Base-by-base conservation (phyloP, 805 yeast genomes). In the Zygosaccharomyces gambellarensis region DNA sequence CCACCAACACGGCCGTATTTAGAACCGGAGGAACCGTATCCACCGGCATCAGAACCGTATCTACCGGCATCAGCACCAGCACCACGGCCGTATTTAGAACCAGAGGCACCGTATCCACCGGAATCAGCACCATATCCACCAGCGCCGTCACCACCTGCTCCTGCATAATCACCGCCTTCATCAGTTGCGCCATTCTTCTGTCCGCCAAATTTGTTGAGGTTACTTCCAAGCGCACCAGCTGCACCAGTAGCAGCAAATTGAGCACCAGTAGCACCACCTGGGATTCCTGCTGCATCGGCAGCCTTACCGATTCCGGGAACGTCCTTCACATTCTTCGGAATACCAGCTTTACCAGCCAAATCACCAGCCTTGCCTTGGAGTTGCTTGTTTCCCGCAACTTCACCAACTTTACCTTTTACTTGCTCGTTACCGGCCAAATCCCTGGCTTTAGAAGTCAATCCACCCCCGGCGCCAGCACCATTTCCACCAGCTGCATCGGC, bases 251-350 rank as follows among this genome's bases (percentile, higher is more conserved):
- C 56, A 36, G 39, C 45, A 30, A 29, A 8, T 6, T 25, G 28
- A 6, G 45, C 27, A 22, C 45, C 36, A 9, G 34, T 23, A n/a
- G 54, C 54, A 51, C 54, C 51, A n/a, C 54, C 55, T 27, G 57
- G 57, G 38, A 51, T 46, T 12, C 46, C 48, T 5, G 36, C 44
- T 9, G 27, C 27, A 7, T 45, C 21, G 1, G 47, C 39, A 14
- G n/a, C 39, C 22, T 36, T 45, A n/a, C 21, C 23, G 36, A 22
- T 36, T 4, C 36, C 36, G n/a, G 36, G 36, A 42, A 28, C 8
- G 1, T 31, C 44, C 12, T 34, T 30, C 7, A 17, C 25, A 22
- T 25, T 42, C n/a, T 30, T 30, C 17, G 45, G 34, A 42, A 29
- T 14, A 14, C 45, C 45, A 4, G 45, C 36, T 7, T 22, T 29